Evolutionary conservation across 106 monocot genomes (phyloP).

Genomic region (Acanthochlamys bracteata): DNA sequence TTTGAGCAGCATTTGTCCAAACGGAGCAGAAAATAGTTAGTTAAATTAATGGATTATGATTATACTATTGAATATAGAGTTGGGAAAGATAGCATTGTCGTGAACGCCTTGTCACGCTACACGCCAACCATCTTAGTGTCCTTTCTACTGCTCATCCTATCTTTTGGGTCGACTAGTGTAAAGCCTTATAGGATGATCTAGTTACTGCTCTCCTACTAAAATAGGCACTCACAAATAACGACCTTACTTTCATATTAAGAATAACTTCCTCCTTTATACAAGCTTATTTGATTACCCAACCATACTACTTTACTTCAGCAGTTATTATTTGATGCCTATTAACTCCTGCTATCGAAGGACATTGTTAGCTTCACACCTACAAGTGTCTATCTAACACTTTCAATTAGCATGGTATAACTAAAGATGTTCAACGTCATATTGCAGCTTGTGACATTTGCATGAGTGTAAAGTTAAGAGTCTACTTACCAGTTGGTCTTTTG

Average conservation of each 20-base stretch:
- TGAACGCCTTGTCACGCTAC: background rate
- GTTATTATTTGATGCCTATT: background rate
- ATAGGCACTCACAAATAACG: no score
- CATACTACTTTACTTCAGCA: background rate
- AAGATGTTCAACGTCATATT: background rate
- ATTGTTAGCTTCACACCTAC: background rate
- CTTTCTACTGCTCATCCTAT: no score
- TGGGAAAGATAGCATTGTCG: background rate
- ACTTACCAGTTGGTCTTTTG: background rate
- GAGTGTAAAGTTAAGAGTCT: no score
- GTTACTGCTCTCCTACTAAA: no score
- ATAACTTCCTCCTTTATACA: no score
- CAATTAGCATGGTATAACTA: background rate
- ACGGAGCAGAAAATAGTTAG: background rate
- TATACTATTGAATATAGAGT: background rate
- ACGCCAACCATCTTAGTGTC: no score
- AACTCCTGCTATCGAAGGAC: background rate
- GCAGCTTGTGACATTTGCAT: background rate
- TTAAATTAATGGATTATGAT: background rate
- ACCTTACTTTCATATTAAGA: background rate
- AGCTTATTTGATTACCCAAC: background rate
- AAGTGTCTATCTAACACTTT: no score
- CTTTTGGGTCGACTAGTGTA: background rate
- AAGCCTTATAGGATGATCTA: background rate
- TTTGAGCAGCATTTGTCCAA: background rate